These are phyloP conservation scores for Pichia sp. DNA, from an alignment of 1,139 yeast genomes.

Conservation along the genomic window DNA sequence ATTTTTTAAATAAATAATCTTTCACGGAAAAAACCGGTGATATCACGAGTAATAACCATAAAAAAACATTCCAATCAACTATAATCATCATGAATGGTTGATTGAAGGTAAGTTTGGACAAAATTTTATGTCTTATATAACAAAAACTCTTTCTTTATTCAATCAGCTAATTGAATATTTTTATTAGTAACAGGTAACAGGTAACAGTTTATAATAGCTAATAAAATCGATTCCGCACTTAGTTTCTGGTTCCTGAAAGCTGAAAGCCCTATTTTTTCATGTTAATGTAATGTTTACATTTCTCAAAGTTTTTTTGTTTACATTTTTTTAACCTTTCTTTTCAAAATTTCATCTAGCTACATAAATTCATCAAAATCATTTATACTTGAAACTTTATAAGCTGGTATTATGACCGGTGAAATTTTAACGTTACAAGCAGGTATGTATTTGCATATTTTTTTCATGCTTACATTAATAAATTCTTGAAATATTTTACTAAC, in stretches of 20 bases:
- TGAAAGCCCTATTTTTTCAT: neutral
- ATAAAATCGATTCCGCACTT: too few species aligned
- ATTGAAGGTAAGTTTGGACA: too few species aligned
- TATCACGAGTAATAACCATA: slow-evolving; percentile 1
- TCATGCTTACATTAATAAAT: too few species aligned
- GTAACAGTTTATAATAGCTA: too few species aligned
- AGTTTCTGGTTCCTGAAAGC: too few species aligned
- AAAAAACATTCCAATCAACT: neutral
- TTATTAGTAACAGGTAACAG: too few species aligned
- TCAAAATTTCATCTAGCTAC: too few species aligned
- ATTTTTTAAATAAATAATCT: slow-evolving; percentile 67
- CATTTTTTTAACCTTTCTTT: neutral
- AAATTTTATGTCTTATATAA: too few species aligned
- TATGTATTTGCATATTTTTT: slow-evolving; percentile 17
- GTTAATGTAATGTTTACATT: neutral
- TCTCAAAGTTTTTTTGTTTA: too few species aligned
- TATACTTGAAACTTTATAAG: neutral
- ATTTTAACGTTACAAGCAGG: slow-evolving; percentile 61
- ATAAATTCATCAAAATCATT: neutral
- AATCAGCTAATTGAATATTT: too few species aligned
- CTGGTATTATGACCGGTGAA: slow-evolving; percentile 39
- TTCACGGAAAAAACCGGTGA: slow-evolving; percentile 44
- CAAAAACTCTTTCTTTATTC: too few species aligned
- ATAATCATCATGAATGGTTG: neutral
- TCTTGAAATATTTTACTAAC: slow-evolving; percentile 29